Evolutionary conservation across 2,329 filamentous ascomycete species (phyloP).

Genomic region (Aphanoascus verrucosus): DNA sequence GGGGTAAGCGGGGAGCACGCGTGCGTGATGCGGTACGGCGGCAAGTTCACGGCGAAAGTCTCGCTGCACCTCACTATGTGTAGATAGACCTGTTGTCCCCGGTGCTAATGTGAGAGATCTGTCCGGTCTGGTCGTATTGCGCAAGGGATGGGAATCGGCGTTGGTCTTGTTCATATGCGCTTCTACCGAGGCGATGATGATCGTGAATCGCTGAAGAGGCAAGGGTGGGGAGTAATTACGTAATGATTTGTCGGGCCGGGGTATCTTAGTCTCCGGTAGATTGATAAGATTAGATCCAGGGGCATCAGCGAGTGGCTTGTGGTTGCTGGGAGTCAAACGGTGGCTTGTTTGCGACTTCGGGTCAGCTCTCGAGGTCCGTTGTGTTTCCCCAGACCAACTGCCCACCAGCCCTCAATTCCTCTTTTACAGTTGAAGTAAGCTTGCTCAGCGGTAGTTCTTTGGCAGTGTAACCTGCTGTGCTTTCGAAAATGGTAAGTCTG

Average conservation of each 20-base stretch:
- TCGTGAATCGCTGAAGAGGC: neutral
- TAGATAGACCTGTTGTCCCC: too few relatives aligned
- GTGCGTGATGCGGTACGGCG: neutral
- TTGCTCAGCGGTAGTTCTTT: neutral
- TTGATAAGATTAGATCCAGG: constrained; percentile 12
- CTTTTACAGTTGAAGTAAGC: neutral
- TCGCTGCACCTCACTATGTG: too few relatives aligned
- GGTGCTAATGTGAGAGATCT: too few relatives aligned
- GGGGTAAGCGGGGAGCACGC: neutral
- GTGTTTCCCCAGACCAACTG: neutral
- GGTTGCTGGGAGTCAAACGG: neutral
- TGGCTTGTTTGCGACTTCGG: constrained; percentile 6
- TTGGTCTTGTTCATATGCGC: neutral
- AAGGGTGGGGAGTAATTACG: neutral
- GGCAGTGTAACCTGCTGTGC: neutral
- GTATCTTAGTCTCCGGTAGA: neutral
- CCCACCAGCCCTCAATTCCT: neutral
- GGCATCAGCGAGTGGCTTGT: constrained; percentile 2
- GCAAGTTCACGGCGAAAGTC: too few relatives aligned
- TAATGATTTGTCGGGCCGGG: neutral
- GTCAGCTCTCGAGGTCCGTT: constrained; percentile 4
- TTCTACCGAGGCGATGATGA: constrained; percentile 7
- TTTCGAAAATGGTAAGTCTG: constrained; percentile 7
- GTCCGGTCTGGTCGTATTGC: neutral
- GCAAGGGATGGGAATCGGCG: neutral